Evolutionary conservation across 2,329 filamentous ascomycete genomes (phyloP).

Genomic region (Trichophyton rubrum): DNA sequence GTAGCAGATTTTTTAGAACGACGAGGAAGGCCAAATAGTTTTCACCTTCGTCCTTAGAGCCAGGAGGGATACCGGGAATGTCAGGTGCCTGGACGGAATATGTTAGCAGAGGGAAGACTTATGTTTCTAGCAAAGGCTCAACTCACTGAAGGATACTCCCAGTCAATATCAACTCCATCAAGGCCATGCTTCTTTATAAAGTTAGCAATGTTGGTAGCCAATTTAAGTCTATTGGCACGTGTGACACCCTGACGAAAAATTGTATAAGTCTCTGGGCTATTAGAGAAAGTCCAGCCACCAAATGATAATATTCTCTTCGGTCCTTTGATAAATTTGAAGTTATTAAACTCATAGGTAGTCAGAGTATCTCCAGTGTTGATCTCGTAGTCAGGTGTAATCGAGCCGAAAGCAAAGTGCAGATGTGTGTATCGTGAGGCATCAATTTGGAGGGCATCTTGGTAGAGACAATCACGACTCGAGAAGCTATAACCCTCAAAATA

Average conservation of each 20-base stretch:
- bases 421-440: conserved; percentile 15
- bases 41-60: conserved; percentile 17
- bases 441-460: conserved; percentile 17
- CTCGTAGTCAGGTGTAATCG: conserved; percentile 25
- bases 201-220: conserved; percentile 28
- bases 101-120: conserved; percentile 14
- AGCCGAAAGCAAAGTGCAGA: conserved; percentile 27
- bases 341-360: conserved; percentile 19
- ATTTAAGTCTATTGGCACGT: conserved; percentile 26
- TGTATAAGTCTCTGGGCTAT: conserved; percentile 24
- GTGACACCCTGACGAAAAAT: conserved; percentile 28
- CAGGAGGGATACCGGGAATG: conserved; percentile 26
- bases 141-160: conserved; percentile 25
- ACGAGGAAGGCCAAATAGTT: conserved; percentile 24
- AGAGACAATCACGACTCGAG: conserved; percentile 20
- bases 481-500: conserved; percentile 24
- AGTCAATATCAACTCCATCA: conserved; percentile 31
- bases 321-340: neutral
- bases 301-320: conserved; percentile 12
- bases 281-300: conserved; percentile 34
- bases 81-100: conserved; percentile 16
- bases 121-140: neutral
- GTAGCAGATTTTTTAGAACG: conserved; percentile 10
- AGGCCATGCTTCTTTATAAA: conserved; percentile 31
- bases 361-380: conserved; percentile 18